Evolutionary conservation across 495 filamentous ascomycete species (phyloP).

Genomic region (Halenospora varia): DNA sequence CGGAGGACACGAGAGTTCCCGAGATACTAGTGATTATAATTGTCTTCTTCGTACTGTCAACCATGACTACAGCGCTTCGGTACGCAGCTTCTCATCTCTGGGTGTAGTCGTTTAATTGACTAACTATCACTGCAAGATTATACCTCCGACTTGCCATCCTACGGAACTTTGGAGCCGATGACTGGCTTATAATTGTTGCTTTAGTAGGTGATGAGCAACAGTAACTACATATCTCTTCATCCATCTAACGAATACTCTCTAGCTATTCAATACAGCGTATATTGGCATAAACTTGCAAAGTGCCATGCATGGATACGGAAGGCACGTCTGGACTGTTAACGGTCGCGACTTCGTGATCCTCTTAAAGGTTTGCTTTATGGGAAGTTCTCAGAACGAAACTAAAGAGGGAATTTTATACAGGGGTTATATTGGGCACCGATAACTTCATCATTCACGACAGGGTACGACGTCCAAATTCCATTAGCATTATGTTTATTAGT

Average conservation of each 20-base stretch:
- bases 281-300: not conserved
- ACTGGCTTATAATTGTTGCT: not conserved
- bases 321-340: not conserved
- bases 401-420: not conserved
- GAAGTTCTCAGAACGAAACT: not conserved
- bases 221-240: not conserved
- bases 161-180: not conserved
- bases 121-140: not conserved
- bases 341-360: not conserved
- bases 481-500: not conserved
- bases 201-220: not conserved
- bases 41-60: not conserved
- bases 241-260: not conserved
- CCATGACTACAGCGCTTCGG: not conserved
- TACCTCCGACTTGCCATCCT: not conserved
- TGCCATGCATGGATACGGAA: not conserved
- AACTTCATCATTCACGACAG: not conserved
- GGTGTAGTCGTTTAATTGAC: not conserved
- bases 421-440: not conserved
- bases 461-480: not conserved
- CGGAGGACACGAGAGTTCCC: not conserved
- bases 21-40: not conserved
- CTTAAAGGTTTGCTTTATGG: not conserved
- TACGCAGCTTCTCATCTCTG: not conserved
- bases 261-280: not conserved